These are phyloP conservation scores for Mortierella claussenii DNA, from an alignment of 192 early-diverging fungal genomes.

Conservation along the genomic window DNA sequence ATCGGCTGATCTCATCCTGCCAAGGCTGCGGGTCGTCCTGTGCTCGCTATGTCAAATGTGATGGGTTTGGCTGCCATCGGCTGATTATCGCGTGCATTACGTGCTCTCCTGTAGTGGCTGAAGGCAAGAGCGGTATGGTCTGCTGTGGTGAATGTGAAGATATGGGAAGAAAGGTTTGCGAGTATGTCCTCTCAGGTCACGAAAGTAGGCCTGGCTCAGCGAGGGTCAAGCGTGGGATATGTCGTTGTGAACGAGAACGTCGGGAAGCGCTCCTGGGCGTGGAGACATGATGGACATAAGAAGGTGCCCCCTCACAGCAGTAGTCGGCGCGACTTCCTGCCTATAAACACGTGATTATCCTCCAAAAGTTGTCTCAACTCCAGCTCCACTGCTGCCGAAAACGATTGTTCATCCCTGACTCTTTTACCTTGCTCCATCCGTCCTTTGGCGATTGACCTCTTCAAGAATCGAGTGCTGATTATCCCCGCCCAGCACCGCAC, in stretches of 20 bases:
- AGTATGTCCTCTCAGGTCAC: constrained; percentile 17
- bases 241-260: constrained; percentile 32
- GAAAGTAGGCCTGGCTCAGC: background rate
- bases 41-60: constrained; percentile 64
- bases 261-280: constrained; percentile 16
- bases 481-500: background rate
- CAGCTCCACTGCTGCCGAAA: background rate
- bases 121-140: constrained; percentile 24
- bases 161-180: constrained; percentile 26
- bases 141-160: constrained; percentile 57
- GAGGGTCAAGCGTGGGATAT: constrained; percentile 44
- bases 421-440: background rate
- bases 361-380: too few species aligned
- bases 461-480: background rate
- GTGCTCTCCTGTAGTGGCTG: constrained; percentile 22
- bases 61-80: constrained; percentile 60
- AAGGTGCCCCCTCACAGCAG: too few species aligned
- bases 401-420: background rate
- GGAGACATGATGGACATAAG: background rate
- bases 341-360: too few species aligned
- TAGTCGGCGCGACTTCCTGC: too few species aligned
- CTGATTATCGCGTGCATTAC: constrained; percentile 58
- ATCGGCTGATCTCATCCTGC: constrained; percentile 49
- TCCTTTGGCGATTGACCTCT: background rate
- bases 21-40: constrained; percentile 49